These are phyloP conservation scores for Metschnikowia lunata DNA, from an alignment of 805 yeast species.

Conservation along the genomic window DNA sequence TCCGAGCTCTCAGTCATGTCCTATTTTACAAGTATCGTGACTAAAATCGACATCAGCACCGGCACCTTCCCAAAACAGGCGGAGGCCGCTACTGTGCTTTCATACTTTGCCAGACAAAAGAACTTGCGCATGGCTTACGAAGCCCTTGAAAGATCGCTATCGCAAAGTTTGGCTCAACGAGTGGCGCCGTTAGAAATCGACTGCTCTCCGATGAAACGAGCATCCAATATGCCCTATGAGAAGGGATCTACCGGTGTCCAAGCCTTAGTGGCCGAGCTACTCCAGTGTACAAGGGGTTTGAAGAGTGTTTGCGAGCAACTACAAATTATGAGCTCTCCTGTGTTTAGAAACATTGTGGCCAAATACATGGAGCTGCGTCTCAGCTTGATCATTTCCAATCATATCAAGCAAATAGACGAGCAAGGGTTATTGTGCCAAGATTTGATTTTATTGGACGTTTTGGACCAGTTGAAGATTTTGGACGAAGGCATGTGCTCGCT, in stretches of 20 bases:
- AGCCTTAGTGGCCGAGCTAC: slow-evolving; percentile 48
- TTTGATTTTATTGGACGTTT: slow-evolving; percentile 35
- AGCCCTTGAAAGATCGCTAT: slow-evolving; percentile 13
- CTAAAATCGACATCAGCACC: slow-evolving; percentile 3
- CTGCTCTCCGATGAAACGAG: slow-evolving; percentile 38
- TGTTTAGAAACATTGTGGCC: slow-evolving; percentile 11
- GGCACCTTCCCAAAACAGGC: slow-evolving; percentile 6
- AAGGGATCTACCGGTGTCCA: slow-evolving; percentile 58
- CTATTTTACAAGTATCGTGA: slow-evolving; percentile 36
- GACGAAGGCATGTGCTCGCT: slow-evolving; percentile 15
- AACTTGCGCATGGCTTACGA: slow-evolving; percentile 13
- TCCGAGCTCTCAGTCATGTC: slow-evolving; percentile 53
- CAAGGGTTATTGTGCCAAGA: slow-evolving; percentile 21
- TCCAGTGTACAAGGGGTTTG: slow-evolving; percentile 36
- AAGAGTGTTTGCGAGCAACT: slow-evolving; percentile 12
- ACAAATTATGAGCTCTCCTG: slow-evolving; percentile 11
- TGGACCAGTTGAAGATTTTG: slow-evolving; percentile 38
- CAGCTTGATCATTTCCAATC: slow-evolving; percentile 8
- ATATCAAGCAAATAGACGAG: slow-evolving; percentile 7
- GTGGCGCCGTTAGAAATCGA: slow-evolving; percentile 38
- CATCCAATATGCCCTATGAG: slow-evolving; percentile 46
- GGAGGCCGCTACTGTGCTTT: slow-evolving; percentile 11
- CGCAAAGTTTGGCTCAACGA: slow-evolving; percentile 4
- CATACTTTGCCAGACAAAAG: slow-evolving; percentile 10
- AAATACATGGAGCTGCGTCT: slow-evolving; percentile 14